These are phyloP conservation scores for Colletotrichum acutatum DNA, from an alignment of 2,329 filamentous ascomycete species.

Conservation along the genomic window DNA sequence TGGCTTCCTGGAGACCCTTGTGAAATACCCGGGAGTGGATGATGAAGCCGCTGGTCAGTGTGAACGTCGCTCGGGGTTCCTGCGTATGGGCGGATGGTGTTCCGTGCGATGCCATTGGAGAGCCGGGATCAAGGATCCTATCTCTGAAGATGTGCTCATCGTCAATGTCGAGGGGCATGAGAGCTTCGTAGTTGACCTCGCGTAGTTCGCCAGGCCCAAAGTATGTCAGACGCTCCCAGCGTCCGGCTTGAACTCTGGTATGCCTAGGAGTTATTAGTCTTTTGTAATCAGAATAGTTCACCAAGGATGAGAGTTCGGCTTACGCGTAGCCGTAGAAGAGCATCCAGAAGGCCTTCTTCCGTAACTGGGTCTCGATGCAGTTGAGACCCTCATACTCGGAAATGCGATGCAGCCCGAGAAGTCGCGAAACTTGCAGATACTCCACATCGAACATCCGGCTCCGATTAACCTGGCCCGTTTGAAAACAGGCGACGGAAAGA, in stretches of 20 bases:
- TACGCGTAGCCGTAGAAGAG: conserved; percentile 46
- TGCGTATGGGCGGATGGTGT: conserved; percentile 21
- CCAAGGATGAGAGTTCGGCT: not conserved
- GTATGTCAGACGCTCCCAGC: conserved; percentile 40
- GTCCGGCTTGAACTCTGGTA: conserved; percentile 37
- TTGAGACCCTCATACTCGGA: conserved; percentile 45
- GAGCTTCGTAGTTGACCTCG: conserved; percentile 44
- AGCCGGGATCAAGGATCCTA: conserved; percentile 12
- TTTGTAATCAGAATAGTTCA: not conserved
- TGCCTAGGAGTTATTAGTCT: conserved; percentile 30
- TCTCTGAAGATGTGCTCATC: conserved; percentile 46
- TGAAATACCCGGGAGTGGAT: conserved; percentile 43
- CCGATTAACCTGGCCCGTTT: conserved; percentile 48
- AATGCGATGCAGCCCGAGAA: conserved; percentile 45
- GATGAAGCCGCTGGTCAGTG: conserved; percentile 43
- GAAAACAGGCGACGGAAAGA: conserved; percentile 45
- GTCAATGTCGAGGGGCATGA: conserved; percentile 45
- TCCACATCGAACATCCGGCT: conserved; percentile 50
- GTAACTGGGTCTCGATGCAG: conserved; percentile 46
- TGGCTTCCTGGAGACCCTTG: conserved; percentile 34
- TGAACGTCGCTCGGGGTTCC: conserved; percentile 23
- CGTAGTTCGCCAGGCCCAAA: conserved; percentile 43
- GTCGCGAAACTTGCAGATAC: conserved; percentile 46
- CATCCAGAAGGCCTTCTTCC: conserved; percentile 51
- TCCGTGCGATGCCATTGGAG: conserved; percentile 14